These are phyloP conservation scores for Xylariales sp. DNA, from an alignment of 2,329 filamentous ascomycete genomes.

Conservation along the genomic window DNA sequence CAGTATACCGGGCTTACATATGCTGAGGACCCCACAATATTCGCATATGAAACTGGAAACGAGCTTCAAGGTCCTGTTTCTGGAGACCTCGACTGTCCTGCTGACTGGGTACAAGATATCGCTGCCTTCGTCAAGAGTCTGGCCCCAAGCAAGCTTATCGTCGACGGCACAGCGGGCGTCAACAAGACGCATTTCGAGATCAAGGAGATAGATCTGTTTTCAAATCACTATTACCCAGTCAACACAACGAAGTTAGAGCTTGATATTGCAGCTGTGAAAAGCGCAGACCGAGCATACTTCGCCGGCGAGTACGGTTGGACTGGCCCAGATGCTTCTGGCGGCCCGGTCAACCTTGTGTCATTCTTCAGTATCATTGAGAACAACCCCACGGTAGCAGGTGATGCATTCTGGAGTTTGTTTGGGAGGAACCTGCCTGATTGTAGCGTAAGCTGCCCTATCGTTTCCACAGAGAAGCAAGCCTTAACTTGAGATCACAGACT, in stretches of 20 bases:
- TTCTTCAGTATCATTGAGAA: conserved; percentile 37
- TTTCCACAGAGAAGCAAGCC: background rate
- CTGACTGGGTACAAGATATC: conserved; percentile 37
- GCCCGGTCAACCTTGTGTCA: conserved; percentile 26
- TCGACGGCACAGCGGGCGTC: conserved; percentile 45
- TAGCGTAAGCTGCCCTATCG: conserved; percentile 22
- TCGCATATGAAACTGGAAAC: conserved; percentile 45
- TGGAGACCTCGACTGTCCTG: conserved; percentile 39
- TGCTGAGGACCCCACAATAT: conserved; percentile 44
- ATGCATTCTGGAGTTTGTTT: conserved; percentile 43
- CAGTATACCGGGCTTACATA: conserved; percentile 40
- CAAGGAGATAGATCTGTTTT: conserved; percentile 40
- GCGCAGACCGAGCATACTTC: conserved; percentile 34
- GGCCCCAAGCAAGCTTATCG: conserved; percentile 38
- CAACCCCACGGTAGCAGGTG: conserved; percentile 32
- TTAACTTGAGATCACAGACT: conserved; percentile 18
- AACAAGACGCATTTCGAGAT: conserved; percentile 38
- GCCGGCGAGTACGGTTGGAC: conserved; percentile 45
- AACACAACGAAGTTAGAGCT: conserved; percentile 32
- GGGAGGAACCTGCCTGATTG: conserved; percentile 40
- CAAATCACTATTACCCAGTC: conserved; percentile 43
- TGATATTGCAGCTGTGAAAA: conserved; percentile 32
- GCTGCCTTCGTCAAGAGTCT: conserved; percentile 36
- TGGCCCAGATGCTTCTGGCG: conserved; percentile 20
- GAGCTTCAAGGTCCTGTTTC: conserved; percentile 39